phyloP scores from a whole-genome alignment of 495 filamentous ascomycete species.

The Massariosphaeria phaeospora region DNA sequence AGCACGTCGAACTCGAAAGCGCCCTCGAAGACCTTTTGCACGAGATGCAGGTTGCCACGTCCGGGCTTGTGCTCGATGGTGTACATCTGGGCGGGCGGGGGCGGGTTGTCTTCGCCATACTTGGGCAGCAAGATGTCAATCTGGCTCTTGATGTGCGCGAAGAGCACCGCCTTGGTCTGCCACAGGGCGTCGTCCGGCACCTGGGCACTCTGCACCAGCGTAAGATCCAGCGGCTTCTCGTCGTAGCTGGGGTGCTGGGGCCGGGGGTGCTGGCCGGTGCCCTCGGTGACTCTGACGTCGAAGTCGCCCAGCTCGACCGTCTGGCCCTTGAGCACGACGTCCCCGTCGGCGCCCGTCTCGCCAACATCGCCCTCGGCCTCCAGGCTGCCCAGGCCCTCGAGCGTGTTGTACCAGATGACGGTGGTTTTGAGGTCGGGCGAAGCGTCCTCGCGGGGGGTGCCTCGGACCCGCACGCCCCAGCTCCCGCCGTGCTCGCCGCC shows the following conservation, averaged over 20 bases:
- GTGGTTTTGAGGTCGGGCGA: constrained; percentile 63
- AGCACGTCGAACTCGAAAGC: constrained; percentile 90
- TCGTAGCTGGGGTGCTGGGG: constrained; percentile 59
- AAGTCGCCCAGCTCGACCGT: constrained; percentile 78
- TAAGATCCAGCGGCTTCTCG: constrained; percentile 70
- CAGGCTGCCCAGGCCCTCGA: constrained; percentile 71
- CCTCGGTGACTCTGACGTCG: constrained; percentile 70
- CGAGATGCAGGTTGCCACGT: constrained; percentile 74
- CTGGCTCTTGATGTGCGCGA: constrained; percentile 69
- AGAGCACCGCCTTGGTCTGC: constrained; percentile 80
- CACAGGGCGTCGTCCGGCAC: constrained; percentile 68
- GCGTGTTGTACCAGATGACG: constrained; percentile 70
- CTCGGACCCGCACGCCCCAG: constrained; percentile 87
- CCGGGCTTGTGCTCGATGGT: constrained; percentile 66
- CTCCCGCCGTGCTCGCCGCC: constrained; percentile 82
- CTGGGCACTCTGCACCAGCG: constrained; percentile 65
- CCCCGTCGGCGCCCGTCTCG: constrained; percentile 57
- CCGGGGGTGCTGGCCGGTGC: constrained; percentile 53
- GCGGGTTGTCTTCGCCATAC: constrained; percentile 65
- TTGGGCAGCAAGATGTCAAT: constrained; percentile 64
- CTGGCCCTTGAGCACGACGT: constrained; percentile 70
- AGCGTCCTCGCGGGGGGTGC: constrained; percentile 66
- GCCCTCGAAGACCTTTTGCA: constrained; percentile 91
- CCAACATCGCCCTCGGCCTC: constrained; percentile 52
- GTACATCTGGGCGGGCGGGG: constrained; percentile 82